These are phyloP conservation scores for Tardiomyces depauwii DNA, from an alignment of 1,139 yeast genomes.

Conservation along the genomic window DNA sequence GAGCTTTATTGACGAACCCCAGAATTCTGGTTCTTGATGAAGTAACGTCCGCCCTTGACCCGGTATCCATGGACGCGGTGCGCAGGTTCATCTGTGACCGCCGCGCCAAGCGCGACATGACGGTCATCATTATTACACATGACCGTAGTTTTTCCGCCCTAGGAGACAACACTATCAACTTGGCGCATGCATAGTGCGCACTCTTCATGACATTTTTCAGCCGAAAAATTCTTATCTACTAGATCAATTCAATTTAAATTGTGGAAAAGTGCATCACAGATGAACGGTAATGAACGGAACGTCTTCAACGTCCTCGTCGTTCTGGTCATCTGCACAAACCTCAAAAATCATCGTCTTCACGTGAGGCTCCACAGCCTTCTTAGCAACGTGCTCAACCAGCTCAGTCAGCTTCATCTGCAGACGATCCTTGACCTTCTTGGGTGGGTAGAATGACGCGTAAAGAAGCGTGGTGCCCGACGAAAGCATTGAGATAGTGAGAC, in stretches of 20 bases:
- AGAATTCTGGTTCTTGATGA: slow-evolving; percentile 54
- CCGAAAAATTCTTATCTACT: too few relatives aligned
- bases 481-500: slow-evolving; percentile 79
- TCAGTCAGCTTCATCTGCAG: slow-evolving; percentile 54
- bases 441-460: slow-evolving; percentile 91
- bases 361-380: slow-evolving; percentile 70
- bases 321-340: slow-evolving; percentile 81
- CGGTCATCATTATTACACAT: slow-evolving; percentile 83
- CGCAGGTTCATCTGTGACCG: slow-evolving; percentile 34
- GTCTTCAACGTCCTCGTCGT: slow-evolving; percentile 89
- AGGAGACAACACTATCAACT: slow-evolving; percentile 23
- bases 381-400: slow-evolving; percentile 70
- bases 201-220: too few relatives aligned
- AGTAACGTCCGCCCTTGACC: slow-evolving; percentile 65
- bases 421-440: slow-evolving; percentile 78
- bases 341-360: slow-evolving; percentile 73
- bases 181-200: slow-evolving; percentile 2
- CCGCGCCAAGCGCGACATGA: slow-evolving; percentile 41
- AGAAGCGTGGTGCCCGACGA: slow-evolving; percentile 83
- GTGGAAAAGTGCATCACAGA: neutral
- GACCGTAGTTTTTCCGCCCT: slow-evolving; percentile 57
- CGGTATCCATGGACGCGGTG: slow-evolving; percentile 37
- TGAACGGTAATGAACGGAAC: slow-evolving; percentile 54
- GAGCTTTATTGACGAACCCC: slow-evolving; percentile 58
- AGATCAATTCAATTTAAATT: neutral